Conservation (phyloP, 2,329 filamentous ascomycete species). For the Gyromitra esculenta region DNA sequence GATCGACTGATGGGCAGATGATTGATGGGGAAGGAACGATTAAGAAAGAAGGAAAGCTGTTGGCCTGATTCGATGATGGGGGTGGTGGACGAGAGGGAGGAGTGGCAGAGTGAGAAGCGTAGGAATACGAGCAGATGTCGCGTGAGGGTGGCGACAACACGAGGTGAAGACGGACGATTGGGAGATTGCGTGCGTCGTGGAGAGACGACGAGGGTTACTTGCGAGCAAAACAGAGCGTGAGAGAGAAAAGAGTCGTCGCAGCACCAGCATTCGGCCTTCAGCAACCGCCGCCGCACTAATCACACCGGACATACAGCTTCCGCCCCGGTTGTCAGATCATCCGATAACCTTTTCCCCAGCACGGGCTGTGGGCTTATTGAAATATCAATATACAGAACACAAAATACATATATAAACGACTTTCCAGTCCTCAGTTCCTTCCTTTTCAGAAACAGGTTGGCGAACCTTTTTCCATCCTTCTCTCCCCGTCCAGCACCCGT, state of each 20-base stretch:
- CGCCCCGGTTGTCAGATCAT: constrained; percentile 47
- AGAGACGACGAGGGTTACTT: constrained; percentile 24
- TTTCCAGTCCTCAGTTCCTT: not conserved
- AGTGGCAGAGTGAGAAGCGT: not conserved
- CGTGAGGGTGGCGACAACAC: constrained; percentile 40
- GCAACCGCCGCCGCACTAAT: constrained; percentile 32
- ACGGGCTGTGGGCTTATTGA: not conserved
- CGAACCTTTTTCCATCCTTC: not conserved
- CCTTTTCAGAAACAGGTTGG: not conserved
- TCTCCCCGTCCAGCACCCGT: not conserved
- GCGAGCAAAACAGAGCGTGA: not conserved
- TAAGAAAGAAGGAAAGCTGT: constrained; percentile 38
- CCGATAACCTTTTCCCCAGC: constrained; percentile 26
- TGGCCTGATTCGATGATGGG: not conserved
- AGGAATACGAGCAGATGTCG: constrained; percentile 38
- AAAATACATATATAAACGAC: no score
- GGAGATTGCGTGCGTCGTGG: constrained; percentile 32
- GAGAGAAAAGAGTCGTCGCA: constrained; percentile 31
- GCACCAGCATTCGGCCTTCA: constrained; percentile 19
- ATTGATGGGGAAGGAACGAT: constrained; percentile 20
- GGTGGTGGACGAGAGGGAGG: not conserved
- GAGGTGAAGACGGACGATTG: constrained; percentile 34
- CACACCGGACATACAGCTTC: constrained; percentile 35
- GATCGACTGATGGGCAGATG: not conserved
- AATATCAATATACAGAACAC: no score